Percentiles rank a stretch among this genome's conserved stretches.
These are phyloP conservation scores for Colletotrichum cuscutae DNA, from an alignment of 2,329 filamentous ascomycete species.

Conservation along the genomic window DNA sequence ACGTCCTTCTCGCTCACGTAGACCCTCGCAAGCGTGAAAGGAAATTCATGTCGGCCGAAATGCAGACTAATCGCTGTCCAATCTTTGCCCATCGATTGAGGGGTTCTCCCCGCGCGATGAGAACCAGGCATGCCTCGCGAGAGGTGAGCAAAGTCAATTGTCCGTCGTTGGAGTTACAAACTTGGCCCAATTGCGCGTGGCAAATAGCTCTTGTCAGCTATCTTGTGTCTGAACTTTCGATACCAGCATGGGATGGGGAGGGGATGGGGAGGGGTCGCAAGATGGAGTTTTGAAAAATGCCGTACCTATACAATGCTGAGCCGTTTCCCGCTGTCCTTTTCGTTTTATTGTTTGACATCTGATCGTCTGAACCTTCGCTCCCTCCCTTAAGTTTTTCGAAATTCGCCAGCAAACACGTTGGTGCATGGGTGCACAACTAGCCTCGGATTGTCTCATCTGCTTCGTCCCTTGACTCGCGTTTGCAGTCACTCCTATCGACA, in stretches of 20 bases:
- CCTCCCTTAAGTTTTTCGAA: neutral
- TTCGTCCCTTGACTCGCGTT: slow-evolving; percentile 21
- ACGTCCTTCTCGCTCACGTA: slow-evolving; percentile 7
- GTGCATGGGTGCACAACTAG: neutral
- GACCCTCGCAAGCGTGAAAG: slow-evolving; percentile 29
- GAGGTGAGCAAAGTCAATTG: slow-evolving; percentile 10
- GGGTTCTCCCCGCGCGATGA: slow-evolving; percentile 25
- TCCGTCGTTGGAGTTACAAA: slow-evolving; percentile 6
- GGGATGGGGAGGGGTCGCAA: slow-evolving; percentile 9
- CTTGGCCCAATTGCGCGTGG: slow-evolving; percentile 20
- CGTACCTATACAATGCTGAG: slow-evolving; percentile 20
- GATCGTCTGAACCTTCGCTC: slow-evolving; percentile 25
- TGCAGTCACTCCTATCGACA: neutral
- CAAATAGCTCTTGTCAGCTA: slow-evolving; percentile 33
- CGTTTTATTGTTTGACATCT: neutral
- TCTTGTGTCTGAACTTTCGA: slow-evolving; percentile 8
- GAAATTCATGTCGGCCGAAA: slow-evolving; percentile 19
- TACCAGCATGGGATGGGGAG: slow-evolving; percentile 21
- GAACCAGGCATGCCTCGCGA: slow-evolving; percentile 21
- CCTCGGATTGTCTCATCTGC: slow-evolving; percentile 19
- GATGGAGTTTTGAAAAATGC: slow-evolving; percentile 17
- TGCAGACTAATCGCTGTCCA: slow-evolving; percentile 35
- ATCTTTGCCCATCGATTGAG: slow-evolving; percentile 30
- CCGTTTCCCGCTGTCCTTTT: slow-evolving; percentile 8
- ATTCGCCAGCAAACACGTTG: neutral